These are phyloP conservation scores for Alternaria postmessia DNA, from an alignment of 2,329 filamentous ascomycete species.

Conservation along the genomic window DNA sequence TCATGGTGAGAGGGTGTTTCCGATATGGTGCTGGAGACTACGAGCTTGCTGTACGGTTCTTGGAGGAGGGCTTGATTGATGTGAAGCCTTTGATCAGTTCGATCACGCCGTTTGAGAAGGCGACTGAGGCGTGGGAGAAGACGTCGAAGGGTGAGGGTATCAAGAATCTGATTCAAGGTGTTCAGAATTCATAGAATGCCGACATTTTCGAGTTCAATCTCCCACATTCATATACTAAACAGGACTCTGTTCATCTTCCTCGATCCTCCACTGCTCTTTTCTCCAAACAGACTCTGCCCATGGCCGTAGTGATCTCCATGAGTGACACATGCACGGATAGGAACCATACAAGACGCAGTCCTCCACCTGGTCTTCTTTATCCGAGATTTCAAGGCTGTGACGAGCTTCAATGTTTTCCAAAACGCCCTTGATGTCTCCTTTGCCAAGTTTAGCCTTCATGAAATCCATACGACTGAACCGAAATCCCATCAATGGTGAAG, in stretches of 20 bases:
- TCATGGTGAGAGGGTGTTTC: constrained; percentile 56
- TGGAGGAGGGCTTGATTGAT: constrained; percentile 31
- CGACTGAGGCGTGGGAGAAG: constrained; percentile 43
- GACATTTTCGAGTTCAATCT: neutral
- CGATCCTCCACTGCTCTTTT: neutral
- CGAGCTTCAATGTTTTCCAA: neutral
- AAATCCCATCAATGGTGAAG: neutral
- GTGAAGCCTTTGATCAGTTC: constrained; percentile 44
- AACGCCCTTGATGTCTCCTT: neutral
- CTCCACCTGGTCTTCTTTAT: no score
- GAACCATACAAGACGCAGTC: neutral
- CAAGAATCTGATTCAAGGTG: constrained; percentile 46
- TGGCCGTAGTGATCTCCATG: neutral
- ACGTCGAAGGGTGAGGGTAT: constrained; percentile 43
- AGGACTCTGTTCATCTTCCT: neutral
- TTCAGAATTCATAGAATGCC: constrained; percentile 21
- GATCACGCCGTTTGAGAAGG: constrained; percentile 39
- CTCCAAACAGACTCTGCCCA: neutral
- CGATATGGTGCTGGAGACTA: constrained; percentile 45
- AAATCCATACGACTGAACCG: neutral
- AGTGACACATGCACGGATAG: neutral
- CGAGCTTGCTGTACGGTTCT: constrained; percentile 37
- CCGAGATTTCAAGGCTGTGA: neutral
- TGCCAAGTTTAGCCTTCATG: no score
- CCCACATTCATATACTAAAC: no score